These are phyloP conservation scores for Tolypocladium tundrense DNA, from an alignment of 2,329 filamentous ascomycete genomes.

Conservation along the genomic window DNA sequence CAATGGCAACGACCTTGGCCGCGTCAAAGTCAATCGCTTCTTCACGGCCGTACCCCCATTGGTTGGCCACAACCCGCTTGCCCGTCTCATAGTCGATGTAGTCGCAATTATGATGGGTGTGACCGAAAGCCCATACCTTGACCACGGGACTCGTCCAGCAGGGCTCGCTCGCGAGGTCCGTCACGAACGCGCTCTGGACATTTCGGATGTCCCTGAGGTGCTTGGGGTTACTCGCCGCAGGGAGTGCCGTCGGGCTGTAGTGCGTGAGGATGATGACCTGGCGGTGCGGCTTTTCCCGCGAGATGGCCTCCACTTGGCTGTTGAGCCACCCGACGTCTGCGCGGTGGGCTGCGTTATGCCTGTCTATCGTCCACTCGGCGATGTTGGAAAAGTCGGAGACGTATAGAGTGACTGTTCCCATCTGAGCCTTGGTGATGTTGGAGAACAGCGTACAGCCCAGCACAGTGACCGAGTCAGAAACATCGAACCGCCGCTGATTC, in stretches of 20 bases:
- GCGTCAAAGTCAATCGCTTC: background rate
- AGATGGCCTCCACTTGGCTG: background rate
- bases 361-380: background rate
- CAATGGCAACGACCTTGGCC: background rate
- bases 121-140: conserved; percentile 34
- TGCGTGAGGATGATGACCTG: conserved; percentile 2
- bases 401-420: conserved; percentile 19
- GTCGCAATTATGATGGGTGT: conserved; percentile 35
- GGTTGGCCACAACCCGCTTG: conserved; percentile 16
- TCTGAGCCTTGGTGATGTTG: conserved; percentile 17
- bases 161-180: conserved; percentile 24
- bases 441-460: conserved; percentile 34
- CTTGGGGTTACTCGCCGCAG: background rate
- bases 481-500: conserved; percentile 25
- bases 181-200: conserved; percentile 23
- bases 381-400: conserved; percentile 27
- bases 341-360: background rate
- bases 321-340: conserved; percentile 1
- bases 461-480: conserved; percentile 24
- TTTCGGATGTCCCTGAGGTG: background rate
- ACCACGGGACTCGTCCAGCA: conserved; percentile 26
- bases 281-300: background rate
- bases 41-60: conserved; percentile 17
- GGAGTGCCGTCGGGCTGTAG: background rate
- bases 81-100: conserved; percentile 17